phyloP scores from a whole-genome alignment of 176 grass and related monocot species.

The Aegilops longissima region DNA sequence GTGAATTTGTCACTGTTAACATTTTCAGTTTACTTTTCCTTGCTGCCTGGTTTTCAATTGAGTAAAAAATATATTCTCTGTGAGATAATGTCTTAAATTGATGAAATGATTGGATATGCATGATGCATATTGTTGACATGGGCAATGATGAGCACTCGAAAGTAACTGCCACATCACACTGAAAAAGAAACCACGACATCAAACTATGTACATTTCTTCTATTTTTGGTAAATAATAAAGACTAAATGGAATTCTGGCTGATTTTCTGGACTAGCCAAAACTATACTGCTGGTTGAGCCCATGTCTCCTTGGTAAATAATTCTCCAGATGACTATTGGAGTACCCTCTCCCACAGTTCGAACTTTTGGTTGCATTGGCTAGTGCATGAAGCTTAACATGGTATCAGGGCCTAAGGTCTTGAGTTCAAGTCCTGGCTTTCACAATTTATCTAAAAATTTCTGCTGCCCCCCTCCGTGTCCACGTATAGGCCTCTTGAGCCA shows the following conservation, averaged over 20 bases:
- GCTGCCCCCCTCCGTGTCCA: too few species aligned
- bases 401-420: too few species aligned
- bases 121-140: neutral
- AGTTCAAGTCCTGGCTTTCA: too few species aligned
- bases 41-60: neutral
- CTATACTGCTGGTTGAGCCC: neutral
- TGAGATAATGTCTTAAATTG: slow-evolving; percentile 19
- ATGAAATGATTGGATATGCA: slow-evolving; percentile 2
- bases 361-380: too few species aligned
- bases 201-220: neutral
- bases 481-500: too few species aligned
- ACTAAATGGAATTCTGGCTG: neutral
- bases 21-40: slow-evolving; percentile 26
- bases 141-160: neutral
- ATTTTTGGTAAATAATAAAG: neutral
- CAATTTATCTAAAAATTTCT: too few species aligned
- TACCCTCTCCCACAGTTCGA: too few species aligned
- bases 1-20: slow-evolving; percentile 5
- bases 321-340: neutral
- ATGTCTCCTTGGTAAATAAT: neutral
- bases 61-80: neutral
- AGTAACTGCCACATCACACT: neutral
- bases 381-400: too few species aligned
- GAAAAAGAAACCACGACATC: neutral
- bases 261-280: neutral